Evolutionary conservation across 768 basidiomycete species (phyloP), one percentile per base, ranked within the genome.

Genomic region (Phaffia australis): DNA sequence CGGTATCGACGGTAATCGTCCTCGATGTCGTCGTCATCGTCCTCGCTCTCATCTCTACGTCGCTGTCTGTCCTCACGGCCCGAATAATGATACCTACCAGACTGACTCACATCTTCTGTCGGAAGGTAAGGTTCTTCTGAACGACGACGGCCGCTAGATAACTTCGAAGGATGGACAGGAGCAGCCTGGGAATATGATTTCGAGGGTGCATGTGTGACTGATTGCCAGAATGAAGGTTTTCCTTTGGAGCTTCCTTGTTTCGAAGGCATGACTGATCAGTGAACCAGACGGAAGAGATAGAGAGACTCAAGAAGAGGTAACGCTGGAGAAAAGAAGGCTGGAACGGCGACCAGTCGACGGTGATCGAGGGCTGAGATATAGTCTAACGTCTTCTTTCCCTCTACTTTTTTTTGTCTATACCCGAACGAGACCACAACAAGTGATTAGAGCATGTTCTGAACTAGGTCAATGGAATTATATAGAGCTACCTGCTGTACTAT

Each of bases 201-300:
- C 8, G 61, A 63, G n/a, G 67, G 67, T 0, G 48, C 19, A 29
- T 59, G 57, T 2, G 67, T 60, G 56, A 69, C 30, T 0, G 23
- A 21, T 30, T 69, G 54, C 67, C 67, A 69, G 32, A 69, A 46
- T 7, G 62, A 59, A 0, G 67, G 62, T 51, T 69, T 69, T 35
- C 56, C 14, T 57, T 61, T 67, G 59, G 59, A 49, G 11, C 35
- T 42, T 42, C 35, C 35, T 42, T 42, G 35, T 42, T 42, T 42
- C 11, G 35, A 42, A 1, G 59, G 59, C 59, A 60, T 60, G 27
- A 11, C 7, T 25, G 46, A 23, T 7, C 29, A 1, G 23, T 11
- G 57, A 21, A 5, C 19, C 14, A 46, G 19, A 27, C 16, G 59
- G 27, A 3, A 8, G 58, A n/a, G 21, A 47, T 1, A 21, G 58